Percentiles rank a stretch among this genome's conserved stretches.
These are phyloP conservation scores for Neonectria coccinea DNA, from an alignment of 2,329 filamentous ascomycete species.

Conservation along the genomic window DNA sequence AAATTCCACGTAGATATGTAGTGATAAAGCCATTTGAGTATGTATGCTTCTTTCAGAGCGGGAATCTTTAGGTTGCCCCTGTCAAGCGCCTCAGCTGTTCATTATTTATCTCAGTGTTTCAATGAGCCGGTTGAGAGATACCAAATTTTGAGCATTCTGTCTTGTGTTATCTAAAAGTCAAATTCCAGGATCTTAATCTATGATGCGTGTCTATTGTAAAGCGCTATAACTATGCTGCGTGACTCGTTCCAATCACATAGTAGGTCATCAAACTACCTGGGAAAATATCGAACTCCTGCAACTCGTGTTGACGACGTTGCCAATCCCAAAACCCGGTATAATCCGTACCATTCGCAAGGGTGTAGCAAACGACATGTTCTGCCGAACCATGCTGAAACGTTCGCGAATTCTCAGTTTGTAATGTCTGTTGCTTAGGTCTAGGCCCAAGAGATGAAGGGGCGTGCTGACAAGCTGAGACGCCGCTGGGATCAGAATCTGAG, in stretches of 20 bases:
- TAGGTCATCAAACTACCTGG: conserved; percentile 20
- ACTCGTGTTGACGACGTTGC: conserved; percentile 41
- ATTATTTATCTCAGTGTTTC: too few relatives aligned
- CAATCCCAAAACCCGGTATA: conserved; percentile 40
- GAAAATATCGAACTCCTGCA: conserved; percentile 40
- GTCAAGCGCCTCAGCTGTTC: too few relatives aligned
- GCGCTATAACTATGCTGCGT: background rate
- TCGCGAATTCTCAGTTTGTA: conserved; percentile 33
- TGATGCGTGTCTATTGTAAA: background rate
- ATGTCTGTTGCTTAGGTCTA: conserved; percentile 39
- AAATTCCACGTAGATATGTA: too few relatives aligned
- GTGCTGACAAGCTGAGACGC: conserved; percentile 41
- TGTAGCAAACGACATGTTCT: conserved; percentile 35
- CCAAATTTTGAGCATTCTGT: too few relatives aligned
- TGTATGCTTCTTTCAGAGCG: fast-evolving
- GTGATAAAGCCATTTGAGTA: too few relatives aligned
- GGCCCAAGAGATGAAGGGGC: conserved; percentile 40
- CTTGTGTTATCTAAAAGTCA: too few relatives aligned
- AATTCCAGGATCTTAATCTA: too few relatives aligned
- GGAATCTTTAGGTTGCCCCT: too few relatives aligned
- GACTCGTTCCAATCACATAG: background rate
- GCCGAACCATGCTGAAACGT: conserved; percentile 30
- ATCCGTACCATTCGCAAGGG: conserved; percentile 41
- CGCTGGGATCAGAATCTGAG: conserved; percentile 40
- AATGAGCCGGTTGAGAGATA: too few relatives aligned